Evolutionary conservation across 495 filamentous ascomycete genomes (phyloP), one percentile per base, ranked within the genome.

Genomic region (Jackrogersella multiformis): DNA sequence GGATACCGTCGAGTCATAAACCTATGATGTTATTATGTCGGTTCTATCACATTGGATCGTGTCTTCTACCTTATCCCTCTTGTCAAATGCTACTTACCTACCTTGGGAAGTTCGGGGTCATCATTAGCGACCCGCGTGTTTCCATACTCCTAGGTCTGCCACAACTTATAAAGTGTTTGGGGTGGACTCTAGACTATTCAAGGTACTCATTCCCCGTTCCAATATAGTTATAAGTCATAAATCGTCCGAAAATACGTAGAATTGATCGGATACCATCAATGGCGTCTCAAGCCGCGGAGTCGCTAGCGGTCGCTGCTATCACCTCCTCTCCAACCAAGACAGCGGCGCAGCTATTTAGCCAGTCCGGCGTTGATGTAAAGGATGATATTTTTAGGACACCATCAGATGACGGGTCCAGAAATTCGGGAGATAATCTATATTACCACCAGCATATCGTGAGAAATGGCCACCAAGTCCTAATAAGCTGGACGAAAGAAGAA

Each of bases 401-500:
- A 8, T 60, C 63, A 8, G 56, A 66, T 9, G 41, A 23, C 48
- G 63, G 49, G 35, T 67, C 56, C 2, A 42, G 51, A 4, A 20
- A 38, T n/a, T 35, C 62, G 28, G 38, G 13, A 12, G 55, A 44
- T 32, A 10, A 5, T 1, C 7, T 39, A 13, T 61, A 67, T 38
- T 67, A 49, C 26, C 56, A 67, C 24, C 64, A 56, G 13, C 36
- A 61, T 21, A 67, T 67, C 35, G 49, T 56, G 35, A 49, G 42
- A 16, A 60, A 67, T 13, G 56, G 56, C 26, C 21, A 56, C 32
- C 51, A 38, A 26, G 51, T 67, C 26, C 51, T 67, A 3, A 44
- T 67, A 13, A 67, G 56, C 51, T 67, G 64, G 64, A 61, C 56
- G 15, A 61, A 67, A 18, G 56, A 67, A 38, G 64, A 67, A 34